Evolutionary conservation across 2,329 filamentous ascomycete genomes (phyloP).

Genomic region (Phialophora chinensis): DNA sequence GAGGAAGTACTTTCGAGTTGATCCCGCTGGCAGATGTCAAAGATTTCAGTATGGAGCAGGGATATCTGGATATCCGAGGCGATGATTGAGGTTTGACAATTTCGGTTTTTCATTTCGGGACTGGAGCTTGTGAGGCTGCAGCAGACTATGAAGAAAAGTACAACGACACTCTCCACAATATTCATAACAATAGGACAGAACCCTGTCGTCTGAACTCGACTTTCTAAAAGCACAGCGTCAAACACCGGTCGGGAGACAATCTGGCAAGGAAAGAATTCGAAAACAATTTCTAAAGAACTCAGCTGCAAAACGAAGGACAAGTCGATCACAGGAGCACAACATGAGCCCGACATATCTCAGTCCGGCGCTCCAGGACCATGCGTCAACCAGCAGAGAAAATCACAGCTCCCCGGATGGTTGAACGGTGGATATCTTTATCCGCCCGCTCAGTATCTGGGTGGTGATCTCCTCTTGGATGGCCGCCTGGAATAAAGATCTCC

Average conservation of each 20-base stretch:
- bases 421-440: slow-evolving; percentile 10
- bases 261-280: neutral
- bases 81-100: neutral
- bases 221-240: neutral
- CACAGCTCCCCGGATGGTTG: slow-evolving; percentile 20
- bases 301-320: slow-evolving; percentile 1
- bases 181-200: slow-evolving; percentile 1
- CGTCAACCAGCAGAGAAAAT: slow-evolving; percentile 23
- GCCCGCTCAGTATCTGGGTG: slow-evolving; percentile 31
- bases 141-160: neutral
- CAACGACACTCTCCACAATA: neutral
- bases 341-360: slow-evolving; percentile 33
- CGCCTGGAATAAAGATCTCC: slow-evolving; percentile 38
- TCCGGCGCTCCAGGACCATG: slow-evolving; percentile 23
- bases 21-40: slow-evolving; percentile 33
- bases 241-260: neutral
- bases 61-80: slow-evolving; percentile 17
- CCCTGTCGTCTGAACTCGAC: neutral
- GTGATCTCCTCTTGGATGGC: slow-evolving; percentile 28
- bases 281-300: slow-evolving; percentile 8
- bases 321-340: slow-evolving; percentile 9
- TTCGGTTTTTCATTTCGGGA: neutral
- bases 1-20: slow-evolving; percentile 24
- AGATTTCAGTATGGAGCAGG: slow-evolving; percentile 20
- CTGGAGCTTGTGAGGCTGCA: slow-evolving; percentile 2